phyloP scores from a whole-genome alignment of 345 rosid species.

The Eucalyptus tenuipes region DNA sequence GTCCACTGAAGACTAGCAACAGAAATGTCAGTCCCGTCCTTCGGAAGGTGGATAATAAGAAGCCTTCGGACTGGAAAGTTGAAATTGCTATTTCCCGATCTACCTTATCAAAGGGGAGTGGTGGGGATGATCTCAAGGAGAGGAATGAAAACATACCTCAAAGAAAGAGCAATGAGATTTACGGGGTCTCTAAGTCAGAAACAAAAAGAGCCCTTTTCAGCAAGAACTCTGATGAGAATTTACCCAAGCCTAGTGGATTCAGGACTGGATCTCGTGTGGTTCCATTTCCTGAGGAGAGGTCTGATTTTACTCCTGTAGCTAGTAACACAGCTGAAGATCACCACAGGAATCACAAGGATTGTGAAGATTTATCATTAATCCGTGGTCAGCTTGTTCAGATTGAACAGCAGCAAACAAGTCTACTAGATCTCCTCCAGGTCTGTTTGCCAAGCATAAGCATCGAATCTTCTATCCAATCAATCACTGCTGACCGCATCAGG shows the following conservation, averaged over 20 bases:
- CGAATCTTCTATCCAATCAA: background rate
- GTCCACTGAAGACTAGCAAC: constrained; percentile 26
- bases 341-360: constrained; percentile 49
- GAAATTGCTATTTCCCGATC: constrained; percentile 19
- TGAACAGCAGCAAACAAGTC: constrained; percentile 84
- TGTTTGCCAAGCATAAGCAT: constrained; percentile 8
- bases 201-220: constrained; percentile 27
- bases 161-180: constrained; percentile 3
- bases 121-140: constrained; percentile 14
- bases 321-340: constrained; percentile 35
- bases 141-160: constrained; percentile 8
- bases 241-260: constrained; percentile 32
- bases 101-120: constrained; percentile 8
- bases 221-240: constrained; percentile 38
- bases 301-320: constrained; percentile 12
- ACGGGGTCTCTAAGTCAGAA: constrained; percentile 21
- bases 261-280: constrained; percentile 49
- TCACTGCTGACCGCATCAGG: background rate
- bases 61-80: constrained; percentile 43
- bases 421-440: constrained; percentile 89
- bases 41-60: constrained; percentile 28
- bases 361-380: constrained; percentile 63
- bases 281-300: constrained; percentile 31
- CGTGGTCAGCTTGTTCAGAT: constrained; percentile 85
- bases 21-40: constrained; percentile 24